phyloP scores from a whole-genome alignment of 768 basidiomycete genomes.

The Suillus occidentalis region DNA sequence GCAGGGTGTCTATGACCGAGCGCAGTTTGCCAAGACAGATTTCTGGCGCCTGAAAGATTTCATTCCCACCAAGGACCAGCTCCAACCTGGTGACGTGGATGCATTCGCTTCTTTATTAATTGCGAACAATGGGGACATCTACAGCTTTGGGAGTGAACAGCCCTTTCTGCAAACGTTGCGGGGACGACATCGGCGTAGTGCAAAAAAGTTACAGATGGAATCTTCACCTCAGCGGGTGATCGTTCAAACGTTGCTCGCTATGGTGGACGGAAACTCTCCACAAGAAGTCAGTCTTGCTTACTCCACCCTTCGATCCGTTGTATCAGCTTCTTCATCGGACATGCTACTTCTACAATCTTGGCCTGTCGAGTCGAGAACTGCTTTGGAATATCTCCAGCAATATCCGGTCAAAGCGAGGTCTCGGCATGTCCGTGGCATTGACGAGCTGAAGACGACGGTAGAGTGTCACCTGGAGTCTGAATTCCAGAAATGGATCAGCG shows the following conservation, averaged over 20 bases:
- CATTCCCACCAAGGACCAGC: conserved; percentile 53
- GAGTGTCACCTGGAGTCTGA: conserved; percentile 42
- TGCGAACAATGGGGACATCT: conserved; percentile 57
- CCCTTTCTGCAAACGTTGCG: conserved; percentile 43
- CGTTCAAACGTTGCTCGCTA: conserved; percentile 51
- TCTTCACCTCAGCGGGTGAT: conserved; percentile 49
- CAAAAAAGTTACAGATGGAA: conserved; percentile 14
- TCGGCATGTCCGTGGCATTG: conserved; percentile 37
- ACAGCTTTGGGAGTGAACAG: conserved; percentile 57
- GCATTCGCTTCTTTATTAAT: conserved; percentile 71
- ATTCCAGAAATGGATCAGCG: conserved; percentile 64
- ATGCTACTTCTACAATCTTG: conserved; percentile 29
- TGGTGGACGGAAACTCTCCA: conserved; percentile 54
- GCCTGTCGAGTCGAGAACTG: conserved; percentile 42
- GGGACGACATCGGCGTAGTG: conserved; percentile 31
- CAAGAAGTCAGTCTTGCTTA: conserved; percentile 59
- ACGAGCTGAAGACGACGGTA: conserved; percentile 31
- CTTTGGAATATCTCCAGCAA: conserved; percentile 49
- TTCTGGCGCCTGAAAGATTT: conserved; percentile 87
- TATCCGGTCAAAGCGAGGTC: conserved; percentile 39
- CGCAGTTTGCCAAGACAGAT: conserved; percentile 54
- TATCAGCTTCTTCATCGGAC: conserved; percentile 40
- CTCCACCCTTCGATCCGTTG: conserved; percentile 58
- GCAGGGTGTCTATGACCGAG: conserved; percentile 37
- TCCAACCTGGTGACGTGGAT: conserved; percentile 68